phyloP scores from a whole-genome alignment of 257 asterid species.

The Dorcoceras hygrometricum region DNA sequence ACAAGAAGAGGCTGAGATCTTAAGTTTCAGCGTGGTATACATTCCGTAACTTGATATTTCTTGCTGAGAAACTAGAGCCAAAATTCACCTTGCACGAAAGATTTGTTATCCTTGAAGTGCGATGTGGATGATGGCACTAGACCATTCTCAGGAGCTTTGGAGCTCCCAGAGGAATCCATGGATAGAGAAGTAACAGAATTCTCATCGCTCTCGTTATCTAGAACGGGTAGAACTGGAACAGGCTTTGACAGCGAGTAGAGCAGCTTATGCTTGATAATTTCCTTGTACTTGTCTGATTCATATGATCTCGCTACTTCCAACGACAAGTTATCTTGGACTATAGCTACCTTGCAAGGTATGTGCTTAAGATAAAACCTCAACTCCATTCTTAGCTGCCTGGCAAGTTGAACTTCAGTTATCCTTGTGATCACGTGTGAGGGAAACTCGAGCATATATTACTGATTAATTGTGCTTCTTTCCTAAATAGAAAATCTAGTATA shows the following conservation, averaged over 20 bases:
- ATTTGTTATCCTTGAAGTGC: constrained; percentile 33
- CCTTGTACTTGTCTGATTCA: constrained; percentile 32
- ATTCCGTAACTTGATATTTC: not conserved
- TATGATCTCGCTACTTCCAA: constrained; percentile 45
- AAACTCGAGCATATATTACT: not conserved
- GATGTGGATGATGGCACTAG: constrained; percentile 10
- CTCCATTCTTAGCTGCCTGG: constrained; percentile 70
- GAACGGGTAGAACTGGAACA: constrained; percentile 34
- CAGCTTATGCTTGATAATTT: constrained; percentile 34
- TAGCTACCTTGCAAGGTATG: constrained; percentile 65
- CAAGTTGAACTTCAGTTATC: constrained; percentile 14
- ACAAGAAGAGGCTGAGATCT: not conserved
- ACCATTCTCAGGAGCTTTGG: constrained; percentile 33
- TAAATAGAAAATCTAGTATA: not conserved
- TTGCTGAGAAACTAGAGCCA: constrained; percentile 21
- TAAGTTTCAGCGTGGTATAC: not conserved
- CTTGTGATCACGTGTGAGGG: not conserved
- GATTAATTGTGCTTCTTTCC: not conserved
- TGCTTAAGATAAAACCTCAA: constrained; percentile 53
- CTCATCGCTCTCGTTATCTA: constrained; percentile 24
- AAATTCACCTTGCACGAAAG: constrained; percentile 33
- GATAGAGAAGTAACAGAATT: constrained; percentile 33
- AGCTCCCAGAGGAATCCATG: constrained; percentile 37
- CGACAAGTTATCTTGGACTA: constrained; percentile 47
- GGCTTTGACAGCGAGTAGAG: constrained; percentile 48